phyloP scores from a whole-genome alignment of 768 basidiomycete species.

The Tulasnella sp. region DNA sequence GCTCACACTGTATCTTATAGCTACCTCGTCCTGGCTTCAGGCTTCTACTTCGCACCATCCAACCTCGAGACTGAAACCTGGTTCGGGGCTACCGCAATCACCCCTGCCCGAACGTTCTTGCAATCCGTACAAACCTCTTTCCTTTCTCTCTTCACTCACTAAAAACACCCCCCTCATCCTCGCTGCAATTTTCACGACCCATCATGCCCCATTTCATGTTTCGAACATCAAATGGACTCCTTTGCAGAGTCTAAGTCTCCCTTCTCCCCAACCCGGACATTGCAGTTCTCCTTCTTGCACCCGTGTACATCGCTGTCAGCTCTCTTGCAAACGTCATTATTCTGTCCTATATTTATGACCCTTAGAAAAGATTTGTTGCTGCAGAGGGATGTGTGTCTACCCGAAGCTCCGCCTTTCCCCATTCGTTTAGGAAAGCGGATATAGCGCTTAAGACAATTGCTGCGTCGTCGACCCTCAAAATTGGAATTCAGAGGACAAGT shows the following conservation, averaged over 20 bases:
- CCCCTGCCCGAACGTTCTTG: not conserved
- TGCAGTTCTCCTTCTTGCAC: not conserved
- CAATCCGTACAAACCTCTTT: not conserved
- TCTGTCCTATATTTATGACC: not conserved
- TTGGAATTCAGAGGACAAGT: too few relatives aligned
- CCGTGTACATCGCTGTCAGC: not conserved
- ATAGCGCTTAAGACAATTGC: too few relatives aligned
- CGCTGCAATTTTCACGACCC: not conserved
- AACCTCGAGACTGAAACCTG: not conserved
- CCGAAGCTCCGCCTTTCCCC: too few relatives aligned
- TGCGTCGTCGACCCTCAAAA: too few relatives aligned
- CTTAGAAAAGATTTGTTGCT: not conserved
- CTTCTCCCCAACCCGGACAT: not conserved
- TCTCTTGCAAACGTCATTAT: not conserved
- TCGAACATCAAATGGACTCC: not conserved
- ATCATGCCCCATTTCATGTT: not conserved
- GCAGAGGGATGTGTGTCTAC: not conserved
- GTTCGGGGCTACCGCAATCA: not conserved
- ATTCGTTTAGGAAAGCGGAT: too few relatives aligned
- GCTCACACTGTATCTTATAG: constrained; percentile 29
- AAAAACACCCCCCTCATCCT: not conserved
- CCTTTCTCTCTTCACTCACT: constrained; percentile 10
- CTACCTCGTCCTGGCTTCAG: constrained; percentile 81
- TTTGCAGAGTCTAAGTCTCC: not conserved
- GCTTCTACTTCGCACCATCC: constrained; percentile 81